Evolutionary conservation across 2,329 filamentous ascomycete genomes (phyloP), one percentile per base, ranked within the genome.

Genomic region (Salinomyces thailandicus): DNA sequence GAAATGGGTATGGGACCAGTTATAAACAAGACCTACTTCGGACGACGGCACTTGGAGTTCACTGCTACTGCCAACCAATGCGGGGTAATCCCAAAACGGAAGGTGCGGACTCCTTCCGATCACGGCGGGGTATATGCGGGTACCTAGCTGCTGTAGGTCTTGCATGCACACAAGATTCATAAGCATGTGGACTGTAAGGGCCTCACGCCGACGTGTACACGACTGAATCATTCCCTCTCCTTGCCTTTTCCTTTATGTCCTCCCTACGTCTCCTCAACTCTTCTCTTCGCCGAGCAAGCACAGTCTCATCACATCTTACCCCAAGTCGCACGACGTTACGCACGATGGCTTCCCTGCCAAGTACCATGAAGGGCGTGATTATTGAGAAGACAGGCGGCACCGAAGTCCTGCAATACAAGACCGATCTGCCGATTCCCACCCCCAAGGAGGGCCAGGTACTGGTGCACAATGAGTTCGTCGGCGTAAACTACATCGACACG

Each of bases 401-500:
- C 1, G 81, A 85, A 30, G 81, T 85, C 15, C 64, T 89, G 14
- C 66, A 85, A 52, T 77, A 80, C 61, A 79, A 72, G 52, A 75
- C 75, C 13, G 75, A 85, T 53, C 58, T 85, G 3, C 77, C 81
- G 5, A 74, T 93, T 1, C 84, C 85, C 0, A 63, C 69, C 33
- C 73, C 72, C 2, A 66, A 73, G 22, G 73, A 79, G n/a, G 79
- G 77, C 40, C 71, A 93, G 48, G 62, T 94, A 15, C 72, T 94
- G 3, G 74, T 94, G 40, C 81, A 80, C 62, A 93, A 93, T 61
- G 75, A 79, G 45, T 82, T 74, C 56, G 70, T 81, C 33, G 87
- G 86, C 41, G 67, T 94, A 43, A 94, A 94, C 63, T 94, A 74
- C 63, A 93, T 94, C 53, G 87, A 94, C 62, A 93, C 74, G 71